Evolutionary conservation across 495 filamentous ascomycete genomes (phyloP).

Genomic region (Penicillium longicatenatum): DNA sequence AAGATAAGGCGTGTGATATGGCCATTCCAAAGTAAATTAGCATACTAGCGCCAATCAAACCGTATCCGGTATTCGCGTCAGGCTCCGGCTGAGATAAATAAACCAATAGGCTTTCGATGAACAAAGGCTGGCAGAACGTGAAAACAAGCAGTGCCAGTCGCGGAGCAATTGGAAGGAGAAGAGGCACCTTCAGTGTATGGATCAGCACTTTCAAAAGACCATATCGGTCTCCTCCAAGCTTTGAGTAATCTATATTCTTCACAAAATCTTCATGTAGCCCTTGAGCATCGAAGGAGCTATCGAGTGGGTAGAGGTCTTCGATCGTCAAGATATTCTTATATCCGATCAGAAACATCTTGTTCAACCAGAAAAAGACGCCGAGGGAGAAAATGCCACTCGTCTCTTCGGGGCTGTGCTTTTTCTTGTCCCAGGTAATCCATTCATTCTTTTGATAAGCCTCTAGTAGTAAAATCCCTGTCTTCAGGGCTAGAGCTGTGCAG

Average conservation of each 20-base stretch:
- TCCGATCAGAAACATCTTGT: neutral
- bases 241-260: neutral
- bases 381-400: conserved; percentile 18
- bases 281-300: neutral
- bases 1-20: conserved; percentile 45
- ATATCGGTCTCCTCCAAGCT: neutral
- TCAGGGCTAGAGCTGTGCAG: conserved; percentile 38
- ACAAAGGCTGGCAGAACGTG: conserved; percentile 56
- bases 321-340: neutral
- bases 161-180: conserved; percentile 48
- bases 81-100: conserved; percentile 25
- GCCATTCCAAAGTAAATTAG: conserved; percentile 58
- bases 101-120: conserved; percentile 46
- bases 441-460: conserved; percentile 7
- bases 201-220: conserved; percentile 13
- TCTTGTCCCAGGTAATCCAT: conserved; percentile 4
- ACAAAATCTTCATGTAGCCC: neutral
- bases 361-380: conserved; percentile 1
- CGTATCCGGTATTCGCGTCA: conserved; percentile 40
- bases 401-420: conserved; percentile 41
- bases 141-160: conserved; percentile 52
- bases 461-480: conserved; percentile 33
- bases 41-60: conserved; percentile 55
- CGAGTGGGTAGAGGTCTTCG: neutral
- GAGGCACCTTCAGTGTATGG: conserved; percentile 30